Conservation (phyloP, 2,329 filamentous ascomycete genomes). For the Verticillium nubilum region DNA sequence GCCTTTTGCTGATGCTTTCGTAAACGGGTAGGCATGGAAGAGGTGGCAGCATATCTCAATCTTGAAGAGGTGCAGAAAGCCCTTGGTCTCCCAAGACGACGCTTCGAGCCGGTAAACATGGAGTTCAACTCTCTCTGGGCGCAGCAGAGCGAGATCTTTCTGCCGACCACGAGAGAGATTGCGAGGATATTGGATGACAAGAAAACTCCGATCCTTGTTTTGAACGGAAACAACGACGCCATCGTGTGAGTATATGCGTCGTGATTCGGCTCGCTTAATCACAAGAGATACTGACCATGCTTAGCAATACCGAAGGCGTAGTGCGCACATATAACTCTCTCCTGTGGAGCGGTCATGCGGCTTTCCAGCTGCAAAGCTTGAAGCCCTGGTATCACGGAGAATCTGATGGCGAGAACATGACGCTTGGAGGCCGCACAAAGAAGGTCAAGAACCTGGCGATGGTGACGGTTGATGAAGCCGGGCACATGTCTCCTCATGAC, state of each 20-base stretch:
- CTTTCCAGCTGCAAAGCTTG: not conserved
- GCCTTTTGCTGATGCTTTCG: no score
- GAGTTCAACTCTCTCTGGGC: not conserved
- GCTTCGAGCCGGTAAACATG: not conserved
- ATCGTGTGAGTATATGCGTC: not conserved
- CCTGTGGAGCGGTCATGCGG: not conserved
- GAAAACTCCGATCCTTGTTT: not conserved
- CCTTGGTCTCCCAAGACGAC: not conserved
- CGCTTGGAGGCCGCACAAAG: not conserved
- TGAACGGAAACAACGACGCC: constrained; percentile 5
- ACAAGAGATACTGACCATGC: not conserved
- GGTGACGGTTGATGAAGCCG: constrained; percentile 4
- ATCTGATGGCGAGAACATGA: not conserved
- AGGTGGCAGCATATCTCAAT: not conserved
- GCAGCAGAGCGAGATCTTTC: not conserved
- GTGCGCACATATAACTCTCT: not conserved
- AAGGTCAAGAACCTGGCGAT: constrained; percentile 1
- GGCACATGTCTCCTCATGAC: constrained; percentile 4
- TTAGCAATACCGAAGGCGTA: constrained; percentile 1
- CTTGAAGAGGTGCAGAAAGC: not conserved
- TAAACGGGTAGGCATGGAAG: not conserved
- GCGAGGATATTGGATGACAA: not conserved
- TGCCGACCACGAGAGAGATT: not conserved
- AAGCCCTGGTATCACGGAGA: not conserved
- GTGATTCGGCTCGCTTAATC: not conserved